Percentiles rank a stretch among this genome's conserved stretches.
phyloP scores from a whole-genome alignment of 2,329 filamentous ascomycete genomes.

The Venturia oleaginea region DNA sequence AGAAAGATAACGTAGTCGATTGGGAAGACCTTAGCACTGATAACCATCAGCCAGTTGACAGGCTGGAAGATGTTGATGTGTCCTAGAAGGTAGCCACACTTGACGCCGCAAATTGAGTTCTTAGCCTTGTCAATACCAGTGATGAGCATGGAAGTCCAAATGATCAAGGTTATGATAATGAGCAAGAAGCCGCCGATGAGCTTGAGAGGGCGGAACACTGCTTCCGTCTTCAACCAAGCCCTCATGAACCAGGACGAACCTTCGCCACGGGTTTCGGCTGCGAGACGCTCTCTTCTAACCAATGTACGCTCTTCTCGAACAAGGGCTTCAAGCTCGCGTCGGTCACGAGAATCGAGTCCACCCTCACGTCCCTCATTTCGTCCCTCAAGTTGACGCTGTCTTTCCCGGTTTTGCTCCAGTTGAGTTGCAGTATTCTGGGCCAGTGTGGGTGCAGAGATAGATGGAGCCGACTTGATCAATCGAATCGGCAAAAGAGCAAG shows the following conservation, averaged over 20 bases:
- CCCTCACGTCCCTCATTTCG: conserved; percentile 68
- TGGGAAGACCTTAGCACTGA: conserved; percentile 75
- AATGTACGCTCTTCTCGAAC: conserved; percentile 87
- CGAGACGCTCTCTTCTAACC: conserved; percentile 78
- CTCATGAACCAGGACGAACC: conserved; percentile 65
- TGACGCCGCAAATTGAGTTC: conserved; percentile 84
- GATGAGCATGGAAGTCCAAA: conserved; percentile 89
- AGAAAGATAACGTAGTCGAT: conserved; percentile 88
- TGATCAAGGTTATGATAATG: conserved; percentile 61
- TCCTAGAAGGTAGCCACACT: conserved; percentile 86
- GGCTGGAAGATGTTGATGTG: conserved; percentile 90
- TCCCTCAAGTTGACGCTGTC: conserved; percentile 82
- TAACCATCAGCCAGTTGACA: conserved; percentile 79
- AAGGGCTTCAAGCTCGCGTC: conserved; percentile 77
- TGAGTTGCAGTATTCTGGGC: conserved; percentile 69
- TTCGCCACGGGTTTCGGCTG: conserved; percentile 71
- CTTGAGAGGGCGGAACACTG: conserved; percentile 79
- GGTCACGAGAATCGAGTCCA: conserved; percentile 73
- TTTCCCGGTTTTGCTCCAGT: conserved; percentile 79
- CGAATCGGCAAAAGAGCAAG: conserved; percentile 82
- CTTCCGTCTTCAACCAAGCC: conserved; percentile 70
- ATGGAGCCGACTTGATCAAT: conserved; percentile 84
- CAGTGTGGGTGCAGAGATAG: conserved; percentile 72
- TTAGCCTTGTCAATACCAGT: conserved; percentile 93
- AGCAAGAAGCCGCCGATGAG: conserved; percentile 75